Evolutionary conservation across 1,139 yeast species (phyloP), one percentile per base, ranked within the genome.

Genomic region (Sugiyamaella grinbergsii): DNA sequence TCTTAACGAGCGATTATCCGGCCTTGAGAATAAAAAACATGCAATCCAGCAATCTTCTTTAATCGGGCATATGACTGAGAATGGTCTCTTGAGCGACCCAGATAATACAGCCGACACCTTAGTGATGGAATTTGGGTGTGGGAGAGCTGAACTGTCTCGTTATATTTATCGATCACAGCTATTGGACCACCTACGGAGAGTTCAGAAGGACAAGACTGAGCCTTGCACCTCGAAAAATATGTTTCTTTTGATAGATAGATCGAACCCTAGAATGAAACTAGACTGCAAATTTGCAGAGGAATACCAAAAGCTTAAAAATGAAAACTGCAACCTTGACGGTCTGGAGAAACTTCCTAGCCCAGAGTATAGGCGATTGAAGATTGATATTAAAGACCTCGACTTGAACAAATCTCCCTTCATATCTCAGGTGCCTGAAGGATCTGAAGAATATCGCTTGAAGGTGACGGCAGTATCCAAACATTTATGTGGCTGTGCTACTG

Each of bases 401-500:
- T 66, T 88, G 11, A 79, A 76, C 48, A 66, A 70, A 19, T 75
- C 82, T 31, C 54, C 83, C 1, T 62, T 47, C 15, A 33, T 49
- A 26, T 3, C 23, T 20, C 34, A 44, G 22, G 19, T 36, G 23
- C 20, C 22, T 23, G 18, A 37, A 15, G n/a, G 19, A 26, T 28
- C 22, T 23, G 18, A 37, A 15, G n/a, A 28, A 26, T 19, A 29
- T 5, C 19, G 23, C 37, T 34, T 50, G 48, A 13, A 53, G 2
- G 66, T 78, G 32, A 82, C 84, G 10, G 88, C 83, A 2, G 80
- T 89, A 1, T 88, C 96, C 2, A 90, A 90, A 66, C 97, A 90
- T 69, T 70, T 90, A 40, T 90, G 97, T 70, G 97, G 97, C 5
- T 95, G 86, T 4, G 97, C 97, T 1, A 90, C 97, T 0, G 97